Base-by-base conservation (phyloP, 805 yeast genomes). In the Yarrowia phangngaensis region DNA sequence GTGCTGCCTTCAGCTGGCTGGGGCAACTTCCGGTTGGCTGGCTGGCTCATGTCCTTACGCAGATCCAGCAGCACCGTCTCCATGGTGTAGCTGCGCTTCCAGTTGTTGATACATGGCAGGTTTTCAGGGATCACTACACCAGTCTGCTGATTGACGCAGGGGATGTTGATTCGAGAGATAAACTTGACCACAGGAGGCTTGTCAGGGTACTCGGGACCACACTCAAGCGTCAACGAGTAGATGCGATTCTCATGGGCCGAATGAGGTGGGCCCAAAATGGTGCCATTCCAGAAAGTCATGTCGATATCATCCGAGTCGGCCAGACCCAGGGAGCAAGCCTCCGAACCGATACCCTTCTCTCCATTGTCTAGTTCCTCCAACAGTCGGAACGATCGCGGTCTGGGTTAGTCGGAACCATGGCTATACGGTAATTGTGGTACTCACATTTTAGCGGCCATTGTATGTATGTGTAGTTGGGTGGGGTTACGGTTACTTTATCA, bases 341-440 rank as follows among this genome's bases (percentile, higher is more conserved):
- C 97, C 19, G 97, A 92, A 15, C 97, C 97, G 38, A 85, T 72
- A 15, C 98, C 99, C 65, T 92, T 92, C 64, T 92, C 99, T 40
- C 98, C 98, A 60, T 90, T 90, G 66, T 94, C 99, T 56, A 92
- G 74, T 69, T 92, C 99, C 68, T 92, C 99, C 54, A 92, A 74
- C 24, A 92, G 77, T 63, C 95, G 84, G 68, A 92, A 92, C 64
- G 86, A 89, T 67, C 99, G 80, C 57, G 99, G 99, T 31, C 69
- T 64, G 22, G 4, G 34, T 41, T 41, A 41, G 34, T 29, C 27
- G 11, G 9, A 24, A 24, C 11, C 27, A 24, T 12, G 9, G 11
- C 12, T 24, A 12, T 24, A 9, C 12, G n/a, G n/a, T 24, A 12
- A 24, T 24, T 24, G 27, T 24, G 9, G 9, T 52, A 52, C 54